Percentiles rank a stretch among this genome's conserved stretches.
Evolutionary conservation across 2,329 filamentous ascomycete species (phyloP).

Genomic region (Davidsoniella australis): DNA sequence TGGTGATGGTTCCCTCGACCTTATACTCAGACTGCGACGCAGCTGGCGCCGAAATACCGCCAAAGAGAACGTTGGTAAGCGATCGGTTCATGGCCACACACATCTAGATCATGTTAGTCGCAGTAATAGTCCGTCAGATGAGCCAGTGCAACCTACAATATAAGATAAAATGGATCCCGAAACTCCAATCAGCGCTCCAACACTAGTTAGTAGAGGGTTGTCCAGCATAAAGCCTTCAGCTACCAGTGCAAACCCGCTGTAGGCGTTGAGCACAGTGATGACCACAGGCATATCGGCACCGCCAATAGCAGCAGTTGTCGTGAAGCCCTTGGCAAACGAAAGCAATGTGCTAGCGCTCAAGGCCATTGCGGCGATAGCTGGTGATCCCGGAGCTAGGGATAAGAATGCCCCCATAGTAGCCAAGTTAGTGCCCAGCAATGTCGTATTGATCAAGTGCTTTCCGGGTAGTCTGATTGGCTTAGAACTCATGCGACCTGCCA

Average conservation of each 20-base stretch:
- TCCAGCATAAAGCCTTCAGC: conserved; percentile 87
- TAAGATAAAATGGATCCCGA: conserved; percentile 80
- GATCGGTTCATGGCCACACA: conserved; percentile 87
- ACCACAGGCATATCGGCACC: conserved; percentile 92
- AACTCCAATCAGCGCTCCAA: conserved; percentile 75
- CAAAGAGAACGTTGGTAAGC: conserved; percentile 77
- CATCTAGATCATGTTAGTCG: conserved; percentile 22
- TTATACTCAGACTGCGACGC: conserved; percentile 44
- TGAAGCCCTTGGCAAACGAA: conserved; percentile 74
- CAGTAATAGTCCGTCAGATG: background rate
- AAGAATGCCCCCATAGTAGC: conserved; percentile 75
- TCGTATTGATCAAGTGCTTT: conserved; percentile 56
- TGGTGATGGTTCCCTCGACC: conserved; percentile 63
- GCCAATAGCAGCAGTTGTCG: conserved; percentile 74
- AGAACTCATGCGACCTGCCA: conserved; percentile 68
- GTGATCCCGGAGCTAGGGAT: conserved; percentile 63
- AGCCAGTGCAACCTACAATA: conserved; percentile 25
- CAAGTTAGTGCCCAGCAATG: conserved; percentile 57
- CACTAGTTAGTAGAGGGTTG: conserved; percentile 67
- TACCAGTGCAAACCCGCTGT: conserved; percentile 78
- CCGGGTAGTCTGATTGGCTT: conserved; percentile 56
- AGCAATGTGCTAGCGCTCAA: conserved; percentile 59
- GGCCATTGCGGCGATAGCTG: conserved; percentile 61
- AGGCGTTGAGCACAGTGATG: conserved; percentile 79
- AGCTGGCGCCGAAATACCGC: conserved; percentile 49